Evolutionary conservation across 2,329 filamentous ascomycete species (phyloP), one percentile per base, ranked within the genome.

Genomic region (Cyphellophora attinorum): DNA sequence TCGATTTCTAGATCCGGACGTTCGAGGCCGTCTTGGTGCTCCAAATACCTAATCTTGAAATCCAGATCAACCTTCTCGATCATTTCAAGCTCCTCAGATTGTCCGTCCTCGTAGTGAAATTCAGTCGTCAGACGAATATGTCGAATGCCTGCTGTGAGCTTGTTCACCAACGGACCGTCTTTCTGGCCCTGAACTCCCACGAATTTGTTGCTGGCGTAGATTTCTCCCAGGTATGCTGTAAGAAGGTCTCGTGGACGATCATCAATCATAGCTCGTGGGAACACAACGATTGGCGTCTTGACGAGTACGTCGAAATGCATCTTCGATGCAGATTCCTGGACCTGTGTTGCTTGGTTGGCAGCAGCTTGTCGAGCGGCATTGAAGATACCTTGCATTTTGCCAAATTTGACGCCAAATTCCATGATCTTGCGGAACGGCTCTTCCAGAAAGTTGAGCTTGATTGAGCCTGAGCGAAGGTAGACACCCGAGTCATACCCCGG

Each of bases 381-480:
- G 67, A 94, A 98, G 34, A 98, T 82, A 14, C 91, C 89, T 59
- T 98, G 91, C 91, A 99, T 99, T 61, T 93, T 94, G 41, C 93
- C 91, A 56, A 99, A 99, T 52, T 98, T 98, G 56, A 99, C 86
- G 28, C 93, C 68, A 58, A 98, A 99, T 47, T 93, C 85, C 59
- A 98, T 85, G 45, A 99, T 96, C 61, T 96, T 96, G 34, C 91
- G 78, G 67, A 96, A 95, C 0, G 91, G 91, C 57, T 98, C 93
- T 42, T 95, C 89, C 3, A 96, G 64, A 56, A 99, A 98, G 56
- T 95, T 96, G 54, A 98, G 70, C 61, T 93, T 96, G 57, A 98
- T 81, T 0, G 91, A 98, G 2, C 91, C 91, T 12, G 91, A 89
- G 21, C 89, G 79, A 8, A 99, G 67, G 52, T 78, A 93, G 18